Percentiles rank a stretch among this genome's conserved stretches.
phyloP scores from a whole-genome alignment of 1,284 basidiomycete species.

The Moesziomyces parantarcticus region DNA sequence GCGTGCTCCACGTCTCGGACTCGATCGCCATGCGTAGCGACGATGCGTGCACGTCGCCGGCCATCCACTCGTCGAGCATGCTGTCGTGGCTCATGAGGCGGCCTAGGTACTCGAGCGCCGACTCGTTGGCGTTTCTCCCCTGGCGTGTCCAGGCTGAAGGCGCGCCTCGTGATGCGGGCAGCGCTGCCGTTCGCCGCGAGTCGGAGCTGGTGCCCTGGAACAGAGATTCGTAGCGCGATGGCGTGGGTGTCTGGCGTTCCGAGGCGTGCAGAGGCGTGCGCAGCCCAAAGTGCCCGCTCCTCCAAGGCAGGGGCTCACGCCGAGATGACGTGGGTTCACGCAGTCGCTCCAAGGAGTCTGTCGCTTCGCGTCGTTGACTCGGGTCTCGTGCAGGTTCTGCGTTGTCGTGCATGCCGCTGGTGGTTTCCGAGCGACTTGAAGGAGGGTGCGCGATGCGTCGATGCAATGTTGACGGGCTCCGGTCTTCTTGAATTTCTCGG shows the following conservation, averaged over 20 bases:
- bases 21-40: constrained; percentile 37
- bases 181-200: neutral
- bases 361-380: neutral
- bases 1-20: constrained; percentile 3
- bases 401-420: no score
- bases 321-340: neutral
- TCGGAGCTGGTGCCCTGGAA: constrained; percentile 1
- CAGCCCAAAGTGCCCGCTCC: constrained; percentile 21
- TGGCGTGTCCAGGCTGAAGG: constrained; percentile 2
- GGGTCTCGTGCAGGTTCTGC: neutral
- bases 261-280: constrained; percentile 8
- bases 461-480: no score
- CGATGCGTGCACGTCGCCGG: constrained; percentile 14
- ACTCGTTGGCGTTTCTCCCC: constrained; percentile 24
- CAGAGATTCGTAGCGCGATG: constrained; percentile 22
- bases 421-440: no score
- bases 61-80: constrained; percentile 37
- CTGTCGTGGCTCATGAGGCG: constrained; percentile 40
- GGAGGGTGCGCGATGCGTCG: no score
- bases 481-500: no score
- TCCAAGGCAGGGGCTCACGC: constrained; percentile 9
- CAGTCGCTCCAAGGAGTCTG: neutral
- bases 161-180: neutral
- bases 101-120: constrained; percentile 40
- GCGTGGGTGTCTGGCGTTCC: constrained; percentile 6